Conservation (phyloP, 225 moss, liverwort and hornwort species). For the Sphagnum contortum region DNA sequence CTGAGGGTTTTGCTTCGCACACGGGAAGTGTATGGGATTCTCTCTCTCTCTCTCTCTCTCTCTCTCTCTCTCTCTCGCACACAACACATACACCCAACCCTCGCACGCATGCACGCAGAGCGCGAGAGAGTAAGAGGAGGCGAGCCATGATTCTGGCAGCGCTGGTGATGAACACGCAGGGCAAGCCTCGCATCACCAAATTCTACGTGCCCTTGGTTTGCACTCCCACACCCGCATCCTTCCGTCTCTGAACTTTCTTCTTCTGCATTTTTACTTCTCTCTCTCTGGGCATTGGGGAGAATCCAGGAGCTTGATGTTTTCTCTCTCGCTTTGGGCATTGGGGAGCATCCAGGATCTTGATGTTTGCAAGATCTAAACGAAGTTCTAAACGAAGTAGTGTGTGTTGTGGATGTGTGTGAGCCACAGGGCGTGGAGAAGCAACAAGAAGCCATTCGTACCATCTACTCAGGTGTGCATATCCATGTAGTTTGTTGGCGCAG, state of each 20-base stretch:
- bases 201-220: constrained; percentile 63
- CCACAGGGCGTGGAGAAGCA: constrained; percentile 76
- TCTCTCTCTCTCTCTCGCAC: no score
- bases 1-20: no score
- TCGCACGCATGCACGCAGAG: background rate
- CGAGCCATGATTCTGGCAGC: constrained; percentile 70
- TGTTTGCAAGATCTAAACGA: no score
- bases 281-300: no score
- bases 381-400: no score
- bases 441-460: constrained; percentile 66
- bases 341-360: no score
- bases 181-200: constrained; percentile 80
- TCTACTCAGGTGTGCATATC: constrained; percentile 48
- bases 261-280: background rate
- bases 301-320: background rate
- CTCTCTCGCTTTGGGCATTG: background rate
- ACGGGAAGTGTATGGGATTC: no score
- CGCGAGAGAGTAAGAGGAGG: background rate
- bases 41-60: no score
- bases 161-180: constrained; percentile 92
- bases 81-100: no score
- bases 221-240: background rate
- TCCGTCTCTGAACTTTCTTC: background rate
- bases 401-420: background rate
- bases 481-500: no score